Evolutionary conservation across 257 asterid species (phyloP).

Genomic region (Buddleja alternifolia): DNA sequence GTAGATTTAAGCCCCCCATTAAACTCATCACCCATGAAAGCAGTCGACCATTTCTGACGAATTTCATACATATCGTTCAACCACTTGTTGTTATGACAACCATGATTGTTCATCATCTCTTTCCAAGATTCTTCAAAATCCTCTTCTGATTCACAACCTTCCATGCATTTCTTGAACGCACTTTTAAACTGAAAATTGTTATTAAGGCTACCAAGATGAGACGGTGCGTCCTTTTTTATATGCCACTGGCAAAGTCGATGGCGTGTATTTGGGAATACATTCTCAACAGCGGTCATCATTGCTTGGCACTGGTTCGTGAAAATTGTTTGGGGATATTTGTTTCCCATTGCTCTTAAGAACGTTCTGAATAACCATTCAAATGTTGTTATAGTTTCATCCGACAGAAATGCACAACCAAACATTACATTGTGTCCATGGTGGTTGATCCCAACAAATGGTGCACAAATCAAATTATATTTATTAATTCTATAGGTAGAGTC

Average conservation of each 20-base stretch:
- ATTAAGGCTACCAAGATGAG: not conserved
- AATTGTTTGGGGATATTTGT: not conserved
- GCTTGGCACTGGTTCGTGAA: not conserved
- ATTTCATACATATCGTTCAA: not conserved
- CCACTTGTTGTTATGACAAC: not conserved
- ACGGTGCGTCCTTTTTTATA: not conserved
- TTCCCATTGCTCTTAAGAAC: constrained; percentile 1
- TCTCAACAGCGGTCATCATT: not conserved
- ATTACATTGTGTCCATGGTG: constrained; percentile 7
- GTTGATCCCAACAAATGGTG: constrained; percentile 25
- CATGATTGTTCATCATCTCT: not conserved
- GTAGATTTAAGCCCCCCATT: constrained; percentile 14
- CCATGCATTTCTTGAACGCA: not conserved
- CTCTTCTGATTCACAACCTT: not conserved
- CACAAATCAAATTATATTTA: constrained; percentile 5
- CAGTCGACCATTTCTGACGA: not conserved
- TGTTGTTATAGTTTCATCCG: not conserved
- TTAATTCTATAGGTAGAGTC: constrained; percentile 8
- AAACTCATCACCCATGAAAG: not conserved
- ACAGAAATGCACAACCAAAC: not conserved
- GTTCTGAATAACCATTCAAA: constrained; percentile 3
- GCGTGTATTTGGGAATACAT: not conserved
- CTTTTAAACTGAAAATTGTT: not conserved
- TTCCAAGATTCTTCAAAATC: not conserved
- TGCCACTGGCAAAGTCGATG: not conserved